Percentiles rank a stretch among this genome's conserved stretches.
phyloP scores from a whole-genome alignment of 345 rosid species.

The Citropsis articulata region DNA sequence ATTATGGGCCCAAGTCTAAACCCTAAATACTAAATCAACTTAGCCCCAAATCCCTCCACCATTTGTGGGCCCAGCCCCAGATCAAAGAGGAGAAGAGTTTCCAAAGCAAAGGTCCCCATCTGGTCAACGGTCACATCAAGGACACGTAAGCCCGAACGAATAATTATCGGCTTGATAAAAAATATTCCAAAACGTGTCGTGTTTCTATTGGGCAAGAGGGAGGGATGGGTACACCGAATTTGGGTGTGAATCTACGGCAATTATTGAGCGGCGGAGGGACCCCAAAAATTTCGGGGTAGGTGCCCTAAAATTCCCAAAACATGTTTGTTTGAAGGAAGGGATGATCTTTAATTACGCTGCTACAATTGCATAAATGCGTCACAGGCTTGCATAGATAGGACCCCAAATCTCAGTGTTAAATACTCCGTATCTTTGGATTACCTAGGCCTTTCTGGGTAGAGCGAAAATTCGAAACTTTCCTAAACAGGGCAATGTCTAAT shows the following conservation, averaged over 20 bases:
- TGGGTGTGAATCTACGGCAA: background rate
- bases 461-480: too few relatives aligned
- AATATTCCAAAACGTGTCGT: background rate
- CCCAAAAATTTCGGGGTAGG: background rate
- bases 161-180: background rate
- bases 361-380: background rate
- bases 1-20: background rate
- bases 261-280: background rate
- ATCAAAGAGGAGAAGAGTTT: constrained; percentile 14
- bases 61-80: constrained; percentile 23
- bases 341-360: too few relatives aligned
- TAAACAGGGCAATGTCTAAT: background rate
- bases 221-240: background rate
- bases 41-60: background rate
- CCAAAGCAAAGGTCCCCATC: constrained; percentile 21
- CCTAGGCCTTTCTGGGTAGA: background rate
- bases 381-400: background rate
- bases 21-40: background rate
- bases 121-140: constrained; percentile 55
- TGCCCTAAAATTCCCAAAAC: background rate
- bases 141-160: constrained; percentile 26
- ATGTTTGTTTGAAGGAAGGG: too few relatives aligned
- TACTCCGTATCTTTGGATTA: background rate
- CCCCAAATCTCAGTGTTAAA: background rate
- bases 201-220: background rate